Evolutionary conservation across 2,329 filamentous ascomycete genomes (phyloP).

Genomic region (Pseudogymnoascus sp.): DNA sequence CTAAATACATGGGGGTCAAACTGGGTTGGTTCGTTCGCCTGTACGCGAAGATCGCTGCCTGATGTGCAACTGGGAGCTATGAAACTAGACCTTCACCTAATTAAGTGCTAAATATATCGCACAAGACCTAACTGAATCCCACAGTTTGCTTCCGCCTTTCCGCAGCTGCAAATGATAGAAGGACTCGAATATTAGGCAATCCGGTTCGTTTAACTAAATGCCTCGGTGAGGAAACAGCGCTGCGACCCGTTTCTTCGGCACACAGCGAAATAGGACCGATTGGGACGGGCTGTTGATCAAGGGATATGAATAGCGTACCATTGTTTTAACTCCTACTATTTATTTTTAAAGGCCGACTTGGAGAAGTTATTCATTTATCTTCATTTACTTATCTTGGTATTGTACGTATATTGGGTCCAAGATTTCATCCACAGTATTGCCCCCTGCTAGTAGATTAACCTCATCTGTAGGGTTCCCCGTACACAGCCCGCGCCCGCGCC

Average conservation of each 20-base stretch:
- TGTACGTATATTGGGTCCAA: background rate
- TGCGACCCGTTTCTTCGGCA: background rate
- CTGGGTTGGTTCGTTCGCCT: too few relatives aligned
- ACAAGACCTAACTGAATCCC: too few relatives aligned
- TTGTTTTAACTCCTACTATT: background rate
- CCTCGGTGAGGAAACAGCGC: background rate
- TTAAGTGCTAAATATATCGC: too few relatives aligned
- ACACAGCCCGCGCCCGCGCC: background rate
- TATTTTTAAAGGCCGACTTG: background rate
- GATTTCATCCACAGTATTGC: too few relatives aligned
- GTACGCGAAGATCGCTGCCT: too few relatives aligned
- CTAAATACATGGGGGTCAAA: too few relatives aligned
- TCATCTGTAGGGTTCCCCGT: background rate
- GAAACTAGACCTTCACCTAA: too few relatives aligned
- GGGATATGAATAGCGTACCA: background rate
- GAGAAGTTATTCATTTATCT: background rate
- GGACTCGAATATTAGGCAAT: background rate
- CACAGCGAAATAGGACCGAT: background rate
- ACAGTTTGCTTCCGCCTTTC: background rate
- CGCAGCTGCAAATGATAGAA: background rate
- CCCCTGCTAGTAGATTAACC: background rate
- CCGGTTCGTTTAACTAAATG: background rate
- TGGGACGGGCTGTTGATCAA: background rate
- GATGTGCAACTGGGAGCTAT: too few relatives aligned
- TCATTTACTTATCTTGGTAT: background rate